Percentiles rank a stretch among this genome's conserved stretches.
phyloP scores from a whole-genome alignment of 23 red algal genomes.

The Gracilaria vermiculophylla region DNA sequence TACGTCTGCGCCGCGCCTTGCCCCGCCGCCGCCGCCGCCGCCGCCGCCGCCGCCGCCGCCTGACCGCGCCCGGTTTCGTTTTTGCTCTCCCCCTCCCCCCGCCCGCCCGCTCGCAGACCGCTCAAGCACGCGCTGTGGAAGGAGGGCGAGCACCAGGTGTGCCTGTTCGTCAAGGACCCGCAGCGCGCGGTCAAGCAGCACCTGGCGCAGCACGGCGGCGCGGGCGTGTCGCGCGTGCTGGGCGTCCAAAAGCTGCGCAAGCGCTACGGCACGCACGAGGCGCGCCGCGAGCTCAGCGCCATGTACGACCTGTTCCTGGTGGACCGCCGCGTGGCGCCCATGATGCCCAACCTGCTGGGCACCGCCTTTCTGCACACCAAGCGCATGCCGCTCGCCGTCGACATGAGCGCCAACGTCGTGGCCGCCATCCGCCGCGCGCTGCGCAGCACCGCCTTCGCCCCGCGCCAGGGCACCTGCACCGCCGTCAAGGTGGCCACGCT shows the following conservation, averaged over 20 bases:
- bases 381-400: conserved; percentile 49
- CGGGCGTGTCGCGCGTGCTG: conserved; percentile 71
- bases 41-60: too few relatives aligned
- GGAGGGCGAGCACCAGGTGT: conserved; percentile 58
- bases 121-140: conserved; percentile 52
- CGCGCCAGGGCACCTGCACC: conserved; percentile 56
- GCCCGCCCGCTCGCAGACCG: too few relatives aligned
- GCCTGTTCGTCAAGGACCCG: conserved; percentile 88
- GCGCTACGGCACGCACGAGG: conserved; percentile 78
- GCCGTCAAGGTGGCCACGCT: conserved; percentile 30
- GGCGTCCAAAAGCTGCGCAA: conserved; percentile 72
- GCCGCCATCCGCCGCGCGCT: conserved; percentile 35
- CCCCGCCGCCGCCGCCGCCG: too few relatives aligned
- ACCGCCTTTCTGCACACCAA: conserved; percentile 64
- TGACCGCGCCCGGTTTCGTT: too few relatives aligned
- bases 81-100: too few relatives aligned
- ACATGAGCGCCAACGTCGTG: conserved; percentile 38
- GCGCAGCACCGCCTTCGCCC: conserved; percentile 37
- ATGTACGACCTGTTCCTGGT: conserved; percentile 85
- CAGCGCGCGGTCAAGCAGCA: conserved; percentile 77
- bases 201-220: conserved; percentile 30
- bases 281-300: conserved; percentile 57
- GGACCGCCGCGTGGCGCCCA: conserved; percentile 70
- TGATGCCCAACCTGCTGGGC: conserved; percentile 81
- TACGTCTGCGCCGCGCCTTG: too few relatives aligned